A percentile compares a stretch with the other conserved stretches of the same genome.
Conservation (phyloP, 2,329 filamentous ascomycete genomes). For the Ramularia endophylla region DNA sequence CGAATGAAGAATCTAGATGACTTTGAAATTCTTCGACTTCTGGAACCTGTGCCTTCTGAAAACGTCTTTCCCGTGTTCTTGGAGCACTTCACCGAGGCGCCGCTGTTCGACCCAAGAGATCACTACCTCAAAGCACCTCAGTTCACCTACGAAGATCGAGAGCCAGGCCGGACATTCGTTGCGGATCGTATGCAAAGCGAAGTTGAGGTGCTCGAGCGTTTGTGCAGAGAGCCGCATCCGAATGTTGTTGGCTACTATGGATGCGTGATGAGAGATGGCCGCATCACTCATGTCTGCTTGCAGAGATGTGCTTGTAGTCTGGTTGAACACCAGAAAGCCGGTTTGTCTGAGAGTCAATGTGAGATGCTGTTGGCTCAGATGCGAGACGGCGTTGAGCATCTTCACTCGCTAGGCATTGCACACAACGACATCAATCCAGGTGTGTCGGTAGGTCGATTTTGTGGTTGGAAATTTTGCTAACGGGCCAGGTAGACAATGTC, state of each 20-base stretch:
- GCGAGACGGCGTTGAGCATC: slow-evolving; percentile 27
- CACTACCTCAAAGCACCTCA: slow-evolving; percentile 31
- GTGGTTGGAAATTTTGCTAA: background rate
- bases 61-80: slow-evolving; percentile 24
- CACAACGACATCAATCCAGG: slow-evolving; percentile 20
- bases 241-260: slow-evolving; percentile 28
- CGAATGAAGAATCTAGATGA: slow-evolving; percentile 21
- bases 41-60: slow-evolving; percentile 21
- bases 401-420: slow-evolving; percentile 31
- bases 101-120: slow-evolving; percentile 12
- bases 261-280: slow-evolving; percentile 22
- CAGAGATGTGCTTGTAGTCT: slow-evolving; percentile 25
- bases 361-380: slow-evolving; percentile 21
- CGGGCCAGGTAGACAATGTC: slow-evolving; percentile 23
- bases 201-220: slow-evolving; percentile 21
- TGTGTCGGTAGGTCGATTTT: no score
- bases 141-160: slow-evolving; percentile 24
- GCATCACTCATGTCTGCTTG: slow-evolving; percentile 27
- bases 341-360: slow-evolving; percentile 16
- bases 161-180: slow-evolving; percentile 25
- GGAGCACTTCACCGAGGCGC: slow-evolving; percentile 14
- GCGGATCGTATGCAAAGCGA: slow-evolving; percentile 26
- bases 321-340: slow-evolving; percentile 15
- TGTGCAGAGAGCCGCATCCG: slow-evolving; percentile 25
- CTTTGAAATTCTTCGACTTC: slow-evolving; percentile 18